Percentiles rank a stretch among this genome's conserved stretches.
phyloP scores from a whole-genome alignment of 2,329 filamentous ascomycete genomes.

The Botrytis squamosa region DNA sequence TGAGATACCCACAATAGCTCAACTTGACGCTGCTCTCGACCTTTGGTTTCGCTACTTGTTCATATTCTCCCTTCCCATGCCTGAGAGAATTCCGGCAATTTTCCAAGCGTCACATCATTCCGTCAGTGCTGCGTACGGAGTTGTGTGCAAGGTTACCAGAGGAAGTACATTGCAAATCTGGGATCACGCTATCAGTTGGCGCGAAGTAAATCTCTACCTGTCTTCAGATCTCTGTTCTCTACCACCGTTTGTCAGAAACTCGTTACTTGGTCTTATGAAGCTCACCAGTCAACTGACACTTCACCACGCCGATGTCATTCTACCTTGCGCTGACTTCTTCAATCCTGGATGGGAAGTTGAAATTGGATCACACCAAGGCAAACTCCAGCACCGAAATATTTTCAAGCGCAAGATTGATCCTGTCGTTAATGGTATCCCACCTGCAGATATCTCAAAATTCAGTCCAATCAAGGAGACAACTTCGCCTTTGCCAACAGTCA shows the following conservation, averaged over 20 bases:
- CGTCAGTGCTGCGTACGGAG: slow-evolving; percentile 59
- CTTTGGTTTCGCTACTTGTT: slow-evolving; percentile 49
- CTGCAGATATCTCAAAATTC: slow-evolving; percentile 56
- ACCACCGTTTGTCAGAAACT: slow-evolving; percentile 35
- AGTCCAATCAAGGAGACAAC: slow-evolving; percentile 58
- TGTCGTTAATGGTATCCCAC: slow-evolving; percentile 60
- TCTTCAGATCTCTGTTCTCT: slow-evolving; percentile 35
- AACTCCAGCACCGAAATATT: slow-evolving; percentile 54
- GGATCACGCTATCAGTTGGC: slow-evolving; percentile 57
- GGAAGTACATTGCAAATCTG: slow-evolving; percentile 61
- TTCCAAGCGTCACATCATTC: slow-evolving; percentile 64
- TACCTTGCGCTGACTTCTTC: slow-evolving; percentile 60
- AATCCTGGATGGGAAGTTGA: slow-evolving; percentile 64
- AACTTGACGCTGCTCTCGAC: slow-evolving; percentile 47
- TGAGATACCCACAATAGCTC: slow-evolving; percentile 46
- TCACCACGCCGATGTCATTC: slow-evolving; percentile 58
- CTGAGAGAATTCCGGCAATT: slow-evolving; percentile 48
- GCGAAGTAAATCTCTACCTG: slow-evolving; percentile 50
- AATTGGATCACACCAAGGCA: slow-evolving; percentile 57
- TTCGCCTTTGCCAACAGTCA: slow-evolving; percentile 58
- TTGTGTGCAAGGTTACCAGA: slow-evolving; percentile 60
- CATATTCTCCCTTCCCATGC: slow-evolving; percentile 48
- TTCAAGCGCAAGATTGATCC: slow-evolving; percentile 62
- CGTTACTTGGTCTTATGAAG: slow-evolving; percentile 34
- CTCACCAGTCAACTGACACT: slow-evolving; percentile 26